Conservation (phyloP, 202 grass and related monocot genomes). For the Hordeum pubiflorum region DNA sequence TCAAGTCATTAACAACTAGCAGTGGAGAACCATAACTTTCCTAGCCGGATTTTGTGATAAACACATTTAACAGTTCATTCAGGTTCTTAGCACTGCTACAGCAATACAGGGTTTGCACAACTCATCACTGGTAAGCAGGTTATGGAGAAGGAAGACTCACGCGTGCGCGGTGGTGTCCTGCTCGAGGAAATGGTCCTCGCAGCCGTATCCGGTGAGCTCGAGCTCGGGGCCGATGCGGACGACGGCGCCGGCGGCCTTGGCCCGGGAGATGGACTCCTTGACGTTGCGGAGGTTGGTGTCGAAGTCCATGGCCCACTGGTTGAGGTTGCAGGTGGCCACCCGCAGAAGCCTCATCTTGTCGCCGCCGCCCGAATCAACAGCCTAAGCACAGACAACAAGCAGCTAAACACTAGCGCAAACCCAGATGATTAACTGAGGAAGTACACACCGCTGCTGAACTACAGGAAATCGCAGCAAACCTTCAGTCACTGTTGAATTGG, state of each 20-base stretch:
- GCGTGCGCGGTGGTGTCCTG: conserved; percentile 74
- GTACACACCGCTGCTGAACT: neutral
- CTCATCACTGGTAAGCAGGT: neutral
- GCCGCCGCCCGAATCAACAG: neutral
- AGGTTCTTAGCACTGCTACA: neutral
- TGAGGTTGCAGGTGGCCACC: conserved; percentile 84
- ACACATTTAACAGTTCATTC: neutral
- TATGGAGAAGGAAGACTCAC: conserved; percentile 33
- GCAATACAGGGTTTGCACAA: neutral
- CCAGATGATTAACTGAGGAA: neutral
- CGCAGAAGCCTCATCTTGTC: conserved; percentile 77
- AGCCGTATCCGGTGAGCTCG: conserved; percentile 87
- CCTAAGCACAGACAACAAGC: neutral
- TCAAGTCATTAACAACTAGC: neutral
- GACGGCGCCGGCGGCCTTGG: conserved; percentile 54
- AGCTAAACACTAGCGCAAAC: neutral
- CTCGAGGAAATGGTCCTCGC: conserved; percentile 96
- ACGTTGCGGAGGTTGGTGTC: conserved; percentile 85
- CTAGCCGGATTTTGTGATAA: neutral
- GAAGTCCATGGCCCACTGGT: conserved; percentile 99
- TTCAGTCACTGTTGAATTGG: neutral
- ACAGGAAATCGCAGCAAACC: neutral
- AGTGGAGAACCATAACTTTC: neutral
- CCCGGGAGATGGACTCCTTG: conserved; percentile 73
- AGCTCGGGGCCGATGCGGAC: conserved; percentile 80